Evolutionary conservation across 441 rosid species (phyloP).

Genomic region (Populus hybrid): DNA sequence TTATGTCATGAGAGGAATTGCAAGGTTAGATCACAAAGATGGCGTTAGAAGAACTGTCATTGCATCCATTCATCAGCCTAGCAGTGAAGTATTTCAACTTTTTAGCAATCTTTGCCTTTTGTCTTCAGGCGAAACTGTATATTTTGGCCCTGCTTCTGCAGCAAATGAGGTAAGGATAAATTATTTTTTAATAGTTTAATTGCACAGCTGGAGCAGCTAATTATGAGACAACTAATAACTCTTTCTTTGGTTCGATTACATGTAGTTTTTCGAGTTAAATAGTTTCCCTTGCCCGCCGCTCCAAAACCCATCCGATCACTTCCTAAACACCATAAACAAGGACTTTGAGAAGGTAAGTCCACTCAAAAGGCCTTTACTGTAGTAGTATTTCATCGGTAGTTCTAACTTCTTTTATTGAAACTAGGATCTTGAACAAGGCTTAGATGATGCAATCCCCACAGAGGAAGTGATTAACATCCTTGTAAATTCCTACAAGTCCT

Average conservation of each 20-base stretch:
- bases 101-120: constrained; percentile 46
- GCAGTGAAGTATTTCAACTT: constrained; percentile 53
- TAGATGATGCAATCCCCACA: constrained; percentile 1
- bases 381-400: background rate
- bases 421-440: constrained; percentile 16
- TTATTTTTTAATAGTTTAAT: background rate
- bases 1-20: constrained; percentile 46
- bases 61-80: constrained; percentile 59
- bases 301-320: constrained; percentile 56
- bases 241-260: background rate
- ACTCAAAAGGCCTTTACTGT: background rate
- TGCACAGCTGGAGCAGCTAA: background rate
- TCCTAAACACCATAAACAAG: constrained; percentile 46
- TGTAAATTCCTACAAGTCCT: constrained; percentile 38
- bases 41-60: constrained; percentile 31
- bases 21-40: constrained; percentile 32
- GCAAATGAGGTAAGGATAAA: constrained; percentile 34
- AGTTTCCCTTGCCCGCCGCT: constrained; percentile 53
- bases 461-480: constrained; percentile 42
- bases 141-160: constrained; percentile 39
- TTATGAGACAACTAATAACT: too few species aligned
- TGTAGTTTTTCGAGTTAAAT: constrained; percentile 45
- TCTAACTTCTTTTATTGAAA: background rate
- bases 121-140: constrained; percentile 38
- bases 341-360: constrained; percentile 41